Percentiles rank a stretch among this genome's conserved stretches.
These are phyloP conservation scores for Quaeritorhiza haematococci DNA, from an alignment of 371 early-diverging fungal genomes.

Conservation along the genomic window DNA sequence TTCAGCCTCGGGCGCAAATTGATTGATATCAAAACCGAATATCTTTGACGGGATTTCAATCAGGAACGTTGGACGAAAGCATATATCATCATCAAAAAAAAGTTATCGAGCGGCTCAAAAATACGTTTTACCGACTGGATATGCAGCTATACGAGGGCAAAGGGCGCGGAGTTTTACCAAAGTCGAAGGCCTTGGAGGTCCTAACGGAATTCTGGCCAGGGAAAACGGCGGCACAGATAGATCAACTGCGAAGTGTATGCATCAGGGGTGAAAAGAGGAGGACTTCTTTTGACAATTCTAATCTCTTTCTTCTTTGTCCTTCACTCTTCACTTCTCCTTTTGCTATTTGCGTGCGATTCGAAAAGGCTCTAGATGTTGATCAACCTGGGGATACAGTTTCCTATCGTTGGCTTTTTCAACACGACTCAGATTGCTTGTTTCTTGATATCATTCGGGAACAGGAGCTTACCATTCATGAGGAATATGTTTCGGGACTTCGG, in stretches of 20 bases:
- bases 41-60: no score
- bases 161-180: slow-evolving; percentile 24
- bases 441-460: slow-evolving; percentile 37
- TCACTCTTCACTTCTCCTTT: background rate
- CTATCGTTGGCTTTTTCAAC: slow-evolving; percentile 37
- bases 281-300: background rate
- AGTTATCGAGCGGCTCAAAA: slow-evolving; percentile 28
- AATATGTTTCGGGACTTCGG: slow-evolving; percentile 21
- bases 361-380: slow-evolving; percentile 36
- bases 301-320: background rate
- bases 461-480: slow-evolving; percentile 22
- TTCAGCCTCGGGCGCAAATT: no score
- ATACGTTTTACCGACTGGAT: slow-evolving; percentile 28
- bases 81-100: slow-evolving; percentile 25
- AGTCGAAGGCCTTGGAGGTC: slow-evolving; percentile 7
- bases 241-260: slow-evolving; percentile 21
- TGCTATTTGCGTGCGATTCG: background rate
- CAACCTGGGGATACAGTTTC: slow-evolving; percentile 31
- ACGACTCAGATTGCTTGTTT: slow-evolving; percentile 29
- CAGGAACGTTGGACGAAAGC: slow-evolving; percentile 31
- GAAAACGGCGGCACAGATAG: slow-evolving; percentile 21
- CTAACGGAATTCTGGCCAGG: slow-evolving; percentile 27
- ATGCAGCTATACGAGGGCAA: slow-evolving; percentile 22
- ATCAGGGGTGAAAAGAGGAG: background rate
- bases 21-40: no score